These are phyloP conservation scores for Candida ulmi DNA, from an alignment of 805 yeast species.

Conservation along the genomic window DNA sequence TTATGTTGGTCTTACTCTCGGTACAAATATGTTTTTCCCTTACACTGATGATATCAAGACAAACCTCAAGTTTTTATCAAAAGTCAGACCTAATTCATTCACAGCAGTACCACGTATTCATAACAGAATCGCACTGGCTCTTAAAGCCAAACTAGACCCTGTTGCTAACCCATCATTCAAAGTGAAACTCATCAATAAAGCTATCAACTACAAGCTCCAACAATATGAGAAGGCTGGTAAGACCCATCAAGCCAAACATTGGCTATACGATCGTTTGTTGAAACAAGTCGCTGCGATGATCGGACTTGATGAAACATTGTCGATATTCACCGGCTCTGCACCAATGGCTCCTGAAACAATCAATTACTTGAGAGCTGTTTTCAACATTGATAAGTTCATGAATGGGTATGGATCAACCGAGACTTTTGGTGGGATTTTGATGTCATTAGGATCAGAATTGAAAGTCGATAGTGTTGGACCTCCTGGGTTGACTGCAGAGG, in stretches of 20 bases:
- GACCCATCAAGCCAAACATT: slow-evolving; percentile 23
- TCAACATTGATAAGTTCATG: slow-evolving; percentile 32
- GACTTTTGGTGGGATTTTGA: slow-evolving; percentile 44
- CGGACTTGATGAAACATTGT: slow-evolving; percentile 32
- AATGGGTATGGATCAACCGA: slow-evolving; percentile 65
- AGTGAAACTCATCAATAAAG: slow-evolving; percentile 12
- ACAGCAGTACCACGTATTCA: slow-evolving; percentile 54
- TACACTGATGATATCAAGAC: slow-evolving; percentile 42
- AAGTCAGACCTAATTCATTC: slow-evolving; percentile 38
- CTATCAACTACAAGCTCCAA: slow-evolving; percentile 13
- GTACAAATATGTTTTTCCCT: slow-evolving; percentile 26
- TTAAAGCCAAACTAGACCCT: slow-evolving; percentile 24
- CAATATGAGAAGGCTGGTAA: slow-evolving; percentile 26
- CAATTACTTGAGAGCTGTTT: slow-evolving; percentile 45
- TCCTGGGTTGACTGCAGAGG: slow-evolving; percentile 44
- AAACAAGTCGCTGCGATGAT: slow-evolving; percentile 31
- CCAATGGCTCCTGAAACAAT: slow-evolving; percentile 53
- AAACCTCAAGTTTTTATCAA: slow-evolving; percentile 45
- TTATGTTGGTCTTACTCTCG: slow-evolving; percentile 18
- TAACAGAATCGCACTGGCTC: slow-evolving; percentile 44
- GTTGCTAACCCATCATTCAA: slow-evolving; percentile 4
- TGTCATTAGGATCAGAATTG: slow-evolving; percentile 30
- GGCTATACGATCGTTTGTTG: slow-evolving; percentile 15
- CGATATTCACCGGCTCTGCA: slow-evolving; percentile 46
- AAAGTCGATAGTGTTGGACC: slow-evolving; percentile 43